phyloP scores from a whole-genome alignment of 2,329 filamentous ascomycete species.

The Amylocarpus encephaloides region DNA sequence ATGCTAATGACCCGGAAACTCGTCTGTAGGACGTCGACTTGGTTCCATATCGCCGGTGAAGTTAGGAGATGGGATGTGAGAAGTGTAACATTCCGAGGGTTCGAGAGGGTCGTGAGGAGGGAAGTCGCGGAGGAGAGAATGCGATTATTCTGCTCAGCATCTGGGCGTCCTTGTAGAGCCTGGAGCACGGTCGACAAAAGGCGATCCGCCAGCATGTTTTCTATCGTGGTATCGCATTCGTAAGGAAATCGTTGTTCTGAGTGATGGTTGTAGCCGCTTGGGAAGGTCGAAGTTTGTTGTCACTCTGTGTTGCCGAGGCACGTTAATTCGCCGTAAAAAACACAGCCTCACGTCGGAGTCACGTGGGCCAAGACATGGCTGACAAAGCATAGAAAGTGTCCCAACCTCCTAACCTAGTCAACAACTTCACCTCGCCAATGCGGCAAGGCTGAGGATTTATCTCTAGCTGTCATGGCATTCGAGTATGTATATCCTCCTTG shows the following conservation, averaged over 20 bases:
- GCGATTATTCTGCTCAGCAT: conserved; percentile 23
- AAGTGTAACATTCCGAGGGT: conserved; percentile 52
- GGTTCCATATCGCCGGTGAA: conserved; percentile 51
- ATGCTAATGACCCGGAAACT: conserved; percentile 48
- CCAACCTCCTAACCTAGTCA: not conserved
- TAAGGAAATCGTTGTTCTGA: not conserved
- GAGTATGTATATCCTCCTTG: conserved; percentile 13
- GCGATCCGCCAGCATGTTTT: conserved; percentile 29
- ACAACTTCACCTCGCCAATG: not conserved
- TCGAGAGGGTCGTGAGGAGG: conserved; percentile 50
- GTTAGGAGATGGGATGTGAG: conserved; percentile 52
- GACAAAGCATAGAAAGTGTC: too few relatives aligned
- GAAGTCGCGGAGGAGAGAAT: conserved; percentile 47
- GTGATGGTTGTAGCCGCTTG: not conserved
- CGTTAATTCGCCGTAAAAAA: not conserved
- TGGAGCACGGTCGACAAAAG: conserved; percentile 30
- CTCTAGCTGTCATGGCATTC: conserved; percentile 11
- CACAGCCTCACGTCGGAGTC: conserved; percentile 1
- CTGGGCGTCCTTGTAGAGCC: conserved; percentile 26
- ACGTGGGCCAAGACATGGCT: too few relatives aligned
- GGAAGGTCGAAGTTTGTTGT: too few relatives aligned
- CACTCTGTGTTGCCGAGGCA: conserved; percentile 9
- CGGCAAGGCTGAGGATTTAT: conserved; percentile 5
- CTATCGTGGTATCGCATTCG: conserved; percentile 9
- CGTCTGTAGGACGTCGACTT: conserved; percentile 44